These are phyloP conservation scores for Cercospora sp. DNA, from an alignment of 2,329 filamentous ascomycete species.

Conservation along the genomic window DNA sequence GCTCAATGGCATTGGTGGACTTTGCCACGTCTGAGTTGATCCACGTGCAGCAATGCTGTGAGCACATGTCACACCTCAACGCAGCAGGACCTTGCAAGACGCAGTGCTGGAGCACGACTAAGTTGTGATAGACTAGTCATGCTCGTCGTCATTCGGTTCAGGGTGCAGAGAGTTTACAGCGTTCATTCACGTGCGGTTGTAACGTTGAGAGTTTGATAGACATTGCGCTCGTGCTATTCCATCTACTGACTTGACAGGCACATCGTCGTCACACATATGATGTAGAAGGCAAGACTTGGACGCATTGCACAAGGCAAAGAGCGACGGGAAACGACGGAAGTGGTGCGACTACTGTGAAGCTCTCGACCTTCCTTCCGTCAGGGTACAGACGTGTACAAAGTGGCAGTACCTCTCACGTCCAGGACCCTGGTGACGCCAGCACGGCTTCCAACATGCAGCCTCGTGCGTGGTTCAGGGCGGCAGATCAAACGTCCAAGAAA, in stretches of 20 bases:
- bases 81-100: background rate
- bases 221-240: background rate
- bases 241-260: background rate
- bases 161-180: background rate
- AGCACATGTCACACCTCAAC: background rate
- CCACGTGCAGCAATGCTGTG: background rate
- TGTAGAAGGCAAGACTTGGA: background rate
- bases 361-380: background rate
- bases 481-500: constrained; percentile 10
- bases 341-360: background rate
- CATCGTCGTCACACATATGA: background rate
- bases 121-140: background rate
- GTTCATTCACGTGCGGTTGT: background rate
- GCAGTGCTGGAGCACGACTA: background rate
- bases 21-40: background rate
- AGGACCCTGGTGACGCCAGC: constrained; percentile 12
- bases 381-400: background rate
- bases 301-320: background rate
- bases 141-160: background rate
- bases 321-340: constrained; percentile 5
- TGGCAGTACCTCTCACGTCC: constrained; percentile 10
- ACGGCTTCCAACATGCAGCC: constrained; percentile 7
- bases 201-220: background rate
- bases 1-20: background rate
- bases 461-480: constrained; percentile 14